Evolutionary conservation across 2,329 filamentous ascomycete genomes (phyloP), one percentile per base, ranked within the genome.

Genomic region (Penicillium sp.): DNA sequence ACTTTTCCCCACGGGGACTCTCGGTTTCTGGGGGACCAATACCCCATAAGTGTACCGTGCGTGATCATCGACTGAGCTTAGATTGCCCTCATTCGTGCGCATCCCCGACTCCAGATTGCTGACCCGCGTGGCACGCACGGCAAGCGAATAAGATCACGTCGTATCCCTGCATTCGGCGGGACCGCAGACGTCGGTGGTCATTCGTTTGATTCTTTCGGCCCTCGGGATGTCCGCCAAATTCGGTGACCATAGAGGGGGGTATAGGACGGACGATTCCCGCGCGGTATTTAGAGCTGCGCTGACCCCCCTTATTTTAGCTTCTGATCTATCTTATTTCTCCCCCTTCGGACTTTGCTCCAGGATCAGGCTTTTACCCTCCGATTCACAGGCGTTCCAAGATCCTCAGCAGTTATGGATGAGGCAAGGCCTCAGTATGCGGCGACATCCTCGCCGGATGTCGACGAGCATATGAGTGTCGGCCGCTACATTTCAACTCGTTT

Each of bases 401-500:
- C 12, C 3, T 38, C 27, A 46, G 25, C 53, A 53, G 52, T 21
- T 25, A 67, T 67, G 65, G 57, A 54, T 21, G 33, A 64, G 19
- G 49, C 54, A 25, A 49, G 49, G 17, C 12, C 56, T 27, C 55
- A 54, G 8, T 42, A 50, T 17, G 51, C 25, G 29, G 46, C 50
- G 37, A 40, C 50, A 9, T 38, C 38, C 33, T 65, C 61, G 47
- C 64, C 65, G 13, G 65, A 65, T 45, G 54, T 67, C 19, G 65
- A 68, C 41, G 62, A 67, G 48, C 37, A 66, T 41, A 66, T 70
- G 62, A 64, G 73, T 31, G 67, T 73, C 1, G 75, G 76, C 17
- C 75, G 74, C 57, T 86, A 86, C 66, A 66, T 84, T 15, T 75
- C 76, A 1, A 85, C 84, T 6, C 79, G 84, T 19, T 55, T 86